phyloP scores from a whole-genome alignment of 768 basidiomycete genomes.

The Harrya chromipes region DNA sequence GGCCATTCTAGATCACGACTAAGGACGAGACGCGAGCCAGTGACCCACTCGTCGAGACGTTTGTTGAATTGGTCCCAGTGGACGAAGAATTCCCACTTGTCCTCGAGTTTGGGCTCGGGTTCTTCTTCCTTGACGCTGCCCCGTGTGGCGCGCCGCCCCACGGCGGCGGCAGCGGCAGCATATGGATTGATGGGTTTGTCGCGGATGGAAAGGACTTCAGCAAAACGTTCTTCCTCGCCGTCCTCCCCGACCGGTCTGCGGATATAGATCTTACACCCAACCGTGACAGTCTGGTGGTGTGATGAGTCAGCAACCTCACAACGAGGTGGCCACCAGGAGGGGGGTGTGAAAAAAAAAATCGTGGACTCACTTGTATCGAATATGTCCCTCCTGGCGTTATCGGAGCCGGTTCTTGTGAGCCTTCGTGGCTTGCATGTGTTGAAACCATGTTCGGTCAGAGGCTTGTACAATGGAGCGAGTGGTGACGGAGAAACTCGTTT shows the following conservation, averaged over 20 bases:
- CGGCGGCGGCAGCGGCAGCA: constrained; percentile 20
- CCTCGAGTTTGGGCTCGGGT: constrained; percentile 58
- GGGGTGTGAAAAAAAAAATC: constrained; percentile 25
- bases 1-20: constrained; percentile 93
- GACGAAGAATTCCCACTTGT: constrained; percentile 92
- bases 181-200: constrained; percentile 74
- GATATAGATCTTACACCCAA: constrained; percentile 96
- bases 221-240: constrained; percentile 82
- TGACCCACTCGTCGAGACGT: constrained; percentile 96
- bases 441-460: constrained; percentile 27
- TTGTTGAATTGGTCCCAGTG: constrained; percentile 99
- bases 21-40: constrained; percentile 81
- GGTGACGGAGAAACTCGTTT: constrained; percentile 4
- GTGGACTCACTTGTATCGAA: constrained; percentile 59
- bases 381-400: constrained; percentile 76
- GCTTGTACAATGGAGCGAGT: constrained; percentile 1
- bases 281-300: constrained; percentile 65
- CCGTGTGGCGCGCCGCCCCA: constrained; percentile 39
- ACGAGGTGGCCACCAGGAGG: constrained; percentile 3
- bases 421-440: constrained; percentile 30
- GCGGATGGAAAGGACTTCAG: constrained; percentile 93
- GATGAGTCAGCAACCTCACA: constrained; percentile 33
- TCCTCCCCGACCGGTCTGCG: constrained; percentile 74
- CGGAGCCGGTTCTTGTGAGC: constrained; percentile 51
- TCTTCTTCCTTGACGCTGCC: constrained; percentile 42